Evolutionary conservation across 2,329 filamentous ascomycete species (phyloP), one percentile per base, ranked within the genome.

Genomic region (Phialophora expanda): DNA sequence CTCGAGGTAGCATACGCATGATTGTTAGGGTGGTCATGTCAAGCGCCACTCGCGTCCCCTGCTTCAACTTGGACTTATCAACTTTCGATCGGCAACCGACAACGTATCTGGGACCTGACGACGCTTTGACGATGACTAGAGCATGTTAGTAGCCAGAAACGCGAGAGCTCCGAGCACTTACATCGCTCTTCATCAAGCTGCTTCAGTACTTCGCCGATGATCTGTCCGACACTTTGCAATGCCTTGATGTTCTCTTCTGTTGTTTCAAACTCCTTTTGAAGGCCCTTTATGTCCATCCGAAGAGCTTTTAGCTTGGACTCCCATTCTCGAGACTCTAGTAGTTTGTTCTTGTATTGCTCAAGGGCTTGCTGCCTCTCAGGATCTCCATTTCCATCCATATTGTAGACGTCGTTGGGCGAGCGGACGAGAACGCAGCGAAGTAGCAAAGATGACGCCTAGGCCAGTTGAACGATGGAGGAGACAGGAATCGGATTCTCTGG

Each of bases 231-330:
- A 79, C 95, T 98, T 84, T 99, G 95, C 76, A 99, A 84, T 72
- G 95, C 95, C 85, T 99, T 99, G 85, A 99, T 98, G 83, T 98
- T 98, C 72, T 99, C 96, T 78, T 99, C 95, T 61, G 95, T 98
- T 73, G 94, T 89, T 78, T 99, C 94, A 76, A 93, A 99, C 75
- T 98, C 93, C 76, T 91, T 93, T 78, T 97, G 92, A 62, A 98
- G 82, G 66, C 90, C 92, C 83, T 98, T 99, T 80, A 99, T 97
- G 73, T 97, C 95, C 81, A 97, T 84, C 69, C 95, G 91, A 74
- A 99, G 83, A 61, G 90, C 87, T 84, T 98, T 99, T 68, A 99
- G 87, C 85, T 98, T 99, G 60, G 94, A 90, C 81, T 99, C 96
- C 93, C 93, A 98, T 85, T 99, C 95, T 80, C 96, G 88, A 74